Evolutionary conservation across 495 filamentous ascomycete genomes (phyloP).

Genomic region (Penicillium lividum): DNA sequence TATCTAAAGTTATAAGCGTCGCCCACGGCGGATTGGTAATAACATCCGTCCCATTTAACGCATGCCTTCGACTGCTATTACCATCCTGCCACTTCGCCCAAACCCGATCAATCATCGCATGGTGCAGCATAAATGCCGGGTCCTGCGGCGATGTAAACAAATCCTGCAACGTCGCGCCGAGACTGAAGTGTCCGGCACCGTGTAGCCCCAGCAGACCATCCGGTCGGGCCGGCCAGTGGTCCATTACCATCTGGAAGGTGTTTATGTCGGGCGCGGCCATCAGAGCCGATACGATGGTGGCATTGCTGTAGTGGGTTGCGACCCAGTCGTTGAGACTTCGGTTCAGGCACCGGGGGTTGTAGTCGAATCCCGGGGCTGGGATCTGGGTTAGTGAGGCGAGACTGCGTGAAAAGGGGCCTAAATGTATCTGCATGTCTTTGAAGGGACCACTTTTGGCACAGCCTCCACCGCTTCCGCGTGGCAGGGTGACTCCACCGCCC

Average conservation of each 20-base stretch:
- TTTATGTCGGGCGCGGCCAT: slow-evolving; percentile 17
- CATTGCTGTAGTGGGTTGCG: slow-evolving; percentile 24
- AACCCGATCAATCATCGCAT: slow-evolving; percentile 55
- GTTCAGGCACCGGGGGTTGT: slow-evolving; percentile 63
- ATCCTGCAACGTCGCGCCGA: slow-evolving; percentile 31
- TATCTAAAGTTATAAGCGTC: slow-evolving; percentile 25
- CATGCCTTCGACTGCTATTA: slow-evolving; percentile 21
- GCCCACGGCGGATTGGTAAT: slow-evolving; percentile 30
- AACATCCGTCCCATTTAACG: slow-evolving; percentile 30
- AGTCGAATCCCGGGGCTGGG: slow-evolving; percentile 32
- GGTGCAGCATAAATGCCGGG: slow-evolving; percentile 60
- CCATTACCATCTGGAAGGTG: slow-evolving; percentile 27
- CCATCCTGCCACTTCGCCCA: slow-evolving; percentile 58
- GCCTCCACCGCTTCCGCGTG: slow-evolving; percentile 60
- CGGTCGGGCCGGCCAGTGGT: slow-evolving; percentile 23
- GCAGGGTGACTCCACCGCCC: slow-evolving; percentile 25
- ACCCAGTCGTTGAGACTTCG: slow-evolving; percentile 57
- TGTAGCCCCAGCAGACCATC: slow-evolving; percentile 25
- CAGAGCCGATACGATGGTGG: slow-evolving; percentile 16
- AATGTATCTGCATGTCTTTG: slow-evolving; percentile 42
- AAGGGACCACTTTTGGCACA: slow-evolving; percentile 64
- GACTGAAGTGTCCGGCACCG: slow-evolving; percentile 30
- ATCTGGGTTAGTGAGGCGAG: slow-evolving; percentile 19
- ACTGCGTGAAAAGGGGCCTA: slow-evolving; percentile 48
- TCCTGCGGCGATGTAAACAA: slow-evolving; percentile 42